A percentile compares a stretch with the other conserved stretches of the same genome.
phyloP scores from a whole-genome alignment of 1,284 basidiomycete species.

The Heterobasidion occidentale region DNA sequence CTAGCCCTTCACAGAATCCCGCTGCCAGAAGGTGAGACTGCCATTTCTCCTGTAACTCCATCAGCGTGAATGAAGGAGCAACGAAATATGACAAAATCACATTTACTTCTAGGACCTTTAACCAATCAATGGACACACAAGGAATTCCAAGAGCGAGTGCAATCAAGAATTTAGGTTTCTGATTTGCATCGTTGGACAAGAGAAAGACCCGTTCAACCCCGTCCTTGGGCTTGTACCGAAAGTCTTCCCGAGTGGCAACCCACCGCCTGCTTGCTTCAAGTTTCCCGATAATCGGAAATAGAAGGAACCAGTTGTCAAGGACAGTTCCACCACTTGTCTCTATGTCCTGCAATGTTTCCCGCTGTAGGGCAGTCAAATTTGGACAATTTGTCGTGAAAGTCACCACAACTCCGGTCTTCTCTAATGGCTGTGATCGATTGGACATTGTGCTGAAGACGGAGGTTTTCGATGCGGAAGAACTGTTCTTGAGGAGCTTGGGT shows the following conservation, averaged over 20 bases:
- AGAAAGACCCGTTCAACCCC: slow-evolving; percentile 58
- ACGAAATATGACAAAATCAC: slow-evolving; percentile 24
- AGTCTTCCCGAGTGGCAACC: slow-evolving; percentile 38
- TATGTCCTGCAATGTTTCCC: slow-evolving; percentile 36
- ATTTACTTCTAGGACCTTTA: slow-evolving; percentile 34
- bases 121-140: slow-evolving; percentile 62
- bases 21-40: slow-evolving; percentile 56
- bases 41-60: slow-evolving; percentile 43
- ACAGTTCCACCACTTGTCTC: slow-evolving; percentile 50
- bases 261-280: slow-evolving; percentile 39
- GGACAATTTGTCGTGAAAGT: slow-evolving; percentile 18
- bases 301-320: slow-evolving; percentile 55
- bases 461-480: slow-evolving; percentile 38
- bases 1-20: slow-evolving; percentile 48
- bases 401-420: slow-evolving; percentile 31
- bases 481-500: slow-evolving; percentile 21
- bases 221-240: slow-evolving; percentile 33
- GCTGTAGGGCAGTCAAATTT: slow-evolving; percentile 23
- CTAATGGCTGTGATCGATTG: slow-evolving; percentile 27
- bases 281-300: slow-evolving; percentile 55
- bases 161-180: slow-evolving; percentile 74
- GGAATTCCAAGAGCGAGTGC: slow-evolving; percentile 84
- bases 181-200: slow-evolving; percentile 52
- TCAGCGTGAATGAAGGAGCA: slow-evolving; percentile 1
- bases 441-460: slow-evolving; percentile 22